phyloP scores from a whole-genome alignment of 148 eudicot genomes.

The Spergularia bocconei region DNA sequence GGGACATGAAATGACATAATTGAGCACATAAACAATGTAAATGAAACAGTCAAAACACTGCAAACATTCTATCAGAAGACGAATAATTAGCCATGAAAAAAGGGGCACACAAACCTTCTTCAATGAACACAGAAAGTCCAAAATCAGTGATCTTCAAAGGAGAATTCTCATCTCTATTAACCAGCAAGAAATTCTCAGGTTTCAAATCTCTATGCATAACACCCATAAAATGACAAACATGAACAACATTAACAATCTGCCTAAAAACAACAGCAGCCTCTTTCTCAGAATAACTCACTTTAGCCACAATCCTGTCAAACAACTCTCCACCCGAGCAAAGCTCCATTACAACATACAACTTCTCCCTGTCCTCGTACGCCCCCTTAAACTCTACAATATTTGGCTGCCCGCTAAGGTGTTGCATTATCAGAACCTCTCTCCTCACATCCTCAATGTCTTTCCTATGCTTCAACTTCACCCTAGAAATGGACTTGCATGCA shows the following conservation, averaged over 20 bases:
- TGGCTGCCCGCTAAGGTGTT: constrained; percentile 79
- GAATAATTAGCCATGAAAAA: not conserved
- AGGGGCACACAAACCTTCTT: constrained; percentile 48
- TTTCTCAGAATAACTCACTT: constrained; percentile 65
- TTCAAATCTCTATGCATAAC: constrained; percentile 91
- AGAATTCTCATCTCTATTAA: constrained; percentile 40
- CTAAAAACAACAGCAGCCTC: constrained; percentile 77
- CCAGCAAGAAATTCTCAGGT: constrained; percentile 91
- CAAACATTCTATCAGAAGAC: not conserved
- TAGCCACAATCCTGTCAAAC: constrained; percentile 65
- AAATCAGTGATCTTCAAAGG: constrained; percentile 84
- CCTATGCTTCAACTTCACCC: constrained; percentile 42
- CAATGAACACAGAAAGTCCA: constrained; percentile 87
- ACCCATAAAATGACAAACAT: constrained; percentile 96
- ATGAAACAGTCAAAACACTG: not conserved
- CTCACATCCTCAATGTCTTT: constrained; percentile 65
- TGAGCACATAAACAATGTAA: too few species aligned
- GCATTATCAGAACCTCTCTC: constrained; percentile 62
- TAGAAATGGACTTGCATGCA: constrained; percentile 79
- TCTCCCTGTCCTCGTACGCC: constrained; percentile 58
- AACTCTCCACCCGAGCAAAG: constrained; percentile 81
- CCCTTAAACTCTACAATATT: constrained; percentile 86
- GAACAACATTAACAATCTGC: constrained; percentile 88
- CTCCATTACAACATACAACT: constrained; percentile 78
- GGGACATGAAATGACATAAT: too few species aligned